A percentile compares a stretch with the other conserved stretches of the same genome.
phyloP scores from a whole-genome alignment of 495 filamentous ascomycete genomes.

The Massariosphaeria phaeospora region DNA sequence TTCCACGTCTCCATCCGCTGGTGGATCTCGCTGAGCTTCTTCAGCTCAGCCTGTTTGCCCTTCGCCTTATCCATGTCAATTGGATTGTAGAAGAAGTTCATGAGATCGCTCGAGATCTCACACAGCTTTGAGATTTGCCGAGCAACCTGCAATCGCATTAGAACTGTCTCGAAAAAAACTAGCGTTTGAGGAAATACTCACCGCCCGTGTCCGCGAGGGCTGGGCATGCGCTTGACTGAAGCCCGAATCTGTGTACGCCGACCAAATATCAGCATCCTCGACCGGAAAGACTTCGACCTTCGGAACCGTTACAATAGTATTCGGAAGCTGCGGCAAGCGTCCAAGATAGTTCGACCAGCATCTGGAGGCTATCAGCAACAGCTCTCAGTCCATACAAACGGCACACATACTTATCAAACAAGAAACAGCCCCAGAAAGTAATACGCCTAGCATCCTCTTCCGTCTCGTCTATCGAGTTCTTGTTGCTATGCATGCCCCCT shows the following conservation, averaged over 20 bases:
- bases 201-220: slow-evolving; percentile 74
- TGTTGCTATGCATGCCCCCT: slow-evolving; percentile 52
- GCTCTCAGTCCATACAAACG: background rate
- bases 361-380: slow-evolving; percentile 38
- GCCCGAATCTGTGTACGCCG: slow-evolving; percentile 82
- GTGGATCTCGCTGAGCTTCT: slow-evolving; percentile 88
- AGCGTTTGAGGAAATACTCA: slow-evolving; percentile 35
- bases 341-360: slow-evolving; percentile 99
- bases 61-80: slow-evolving; percentile 53
- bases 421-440: slow-evolving; percentile 97
- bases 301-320: slow-evolving; percentile 69
- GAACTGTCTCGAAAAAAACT: background rate
- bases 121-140: slow-evolving; percentile 78
- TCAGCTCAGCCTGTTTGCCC: slow-evolving; percentile 75
- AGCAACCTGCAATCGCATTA: slow-evolving; percentile 40
- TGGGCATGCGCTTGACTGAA: slow-evolving; percentile 64
- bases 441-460: slow-evolving; percentile 85
- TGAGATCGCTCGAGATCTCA: slow-evolving; percentile 88
- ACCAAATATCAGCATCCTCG: slow-evolving; percentile 83
- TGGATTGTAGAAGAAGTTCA: slow-evolving; percentile 88
- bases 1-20: slow-evolving; percentile 88
- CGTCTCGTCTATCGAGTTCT: slow-evolving; percentile 60
- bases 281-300: slow-evolving; percentile 87
- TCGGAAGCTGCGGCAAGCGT: slow-evolving; percentile 79
- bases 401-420: slow-evolving; percentile 76